Evolutionary conservation across 116 monocot species (phyloP).

Genomic region (Papilionanthe hybrid): DNA sequence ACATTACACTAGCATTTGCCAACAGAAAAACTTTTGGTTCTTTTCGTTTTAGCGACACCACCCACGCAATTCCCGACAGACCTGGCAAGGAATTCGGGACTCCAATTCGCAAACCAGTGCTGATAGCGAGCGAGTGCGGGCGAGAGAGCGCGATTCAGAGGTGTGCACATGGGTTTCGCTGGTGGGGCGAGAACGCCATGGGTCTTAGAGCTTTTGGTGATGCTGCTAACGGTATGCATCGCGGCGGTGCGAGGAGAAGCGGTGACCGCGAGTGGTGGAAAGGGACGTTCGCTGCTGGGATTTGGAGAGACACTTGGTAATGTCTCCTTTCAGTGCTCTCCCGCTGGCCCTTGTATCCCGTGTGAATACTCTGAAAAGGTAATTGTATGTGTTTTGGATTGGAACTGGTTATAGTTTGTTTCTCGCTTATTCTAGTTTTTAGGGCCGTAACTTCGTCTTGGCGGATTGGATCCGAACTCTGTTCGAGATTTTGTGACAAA

Average conservation of each 20-base stretch:
- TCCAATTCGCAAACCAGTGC: too few relatives aligned
- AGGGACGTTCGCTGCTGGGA: conserved; percentile 45
- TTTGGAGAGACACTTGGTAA: conserved; percentile 63
- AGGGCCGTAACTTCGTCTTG: neutral
- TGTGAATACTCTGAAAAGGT: conserved; percentile 96
- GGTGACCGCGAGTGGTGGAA: conserved; percentile 7
- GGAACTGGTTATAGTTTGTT: neutral
- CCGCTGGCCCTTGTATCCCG: conserved; percentile 72
- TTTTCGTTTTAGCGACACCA: too few relatives aligned
- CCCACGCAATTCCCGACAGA: too few relatives aligned
- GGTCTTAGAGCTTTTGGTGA: conserved; percentile 8
- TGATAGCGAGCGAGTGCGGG: too few relatives aligned
- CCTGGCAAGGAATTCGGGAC: too few relatives aligned
- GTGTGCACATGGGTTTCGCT: neutral
- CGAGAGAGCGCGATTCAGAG: neutral
- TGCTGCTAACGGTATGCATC: neutral
- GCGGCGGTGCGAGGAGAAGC: conserved; percentile 2
- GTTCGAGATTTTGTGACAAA: neutral
- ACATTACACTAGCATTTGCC: too few relatives aligned
- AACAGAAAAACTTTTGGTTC: too few relatives aligned
- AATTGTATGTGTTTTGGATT: neutral
- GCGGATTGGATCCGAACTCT: neutral
- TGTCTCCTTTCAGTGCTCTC: conserved; percentile 70
- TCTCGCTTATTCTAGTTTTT: neutral
- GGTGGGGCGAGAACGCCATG: neutral